Base-by-base conservation (phyloP, 2,329 filamentous ascomycete species). In the Calonectria pauciramosa region DNA sequence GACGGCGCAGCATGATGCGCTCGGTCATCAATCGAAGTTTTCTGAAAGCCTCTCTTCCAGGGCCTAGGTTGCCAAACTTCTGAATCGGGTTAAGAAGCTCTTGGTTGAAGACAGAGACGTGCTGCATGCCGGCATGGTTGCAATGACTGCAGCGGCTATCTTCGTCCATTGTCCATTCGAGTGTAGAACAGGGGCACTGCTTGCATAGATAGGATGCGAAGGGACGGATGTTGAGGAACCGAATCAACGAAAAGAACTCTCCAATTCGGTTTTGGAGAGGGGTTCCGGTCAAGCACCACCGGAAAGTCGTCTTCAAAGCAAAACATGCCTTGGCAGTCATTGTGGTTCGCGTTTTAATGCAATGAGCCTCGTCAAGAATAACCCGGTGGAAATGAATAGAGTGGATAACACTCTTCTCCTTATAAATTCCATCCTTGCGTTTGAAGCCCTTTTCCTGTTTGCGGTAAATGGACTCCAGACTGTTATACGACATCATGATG, bases 171-270 rank as follows among this genome's bases (percentile, higher is more conserved):
- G 89, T 89, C 97, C 97, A 99, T 80, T 98, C 95, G 5, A 98
- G 87, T 71, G 92, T 91, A 64, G 94, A 91, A 84, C 97, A 99
- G 6, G 90, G 84, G 82, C 97, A 99, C 72, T 92, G 89, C 83
- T 96, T 97, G 89, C 97, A 99, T 78, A 98, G 94, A 83, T 99
- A 99, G 78, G 95, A 96, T 10, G 96, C 94, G 84, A 98, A 99
- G 0, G 96, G 96, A 11, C 91, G 90, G 44, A 98, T 90, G 83
- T 98, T 94, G 36, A 99, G 90, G 85, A 99, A 99, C 3, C 97
- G 94, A 71, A 99, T 89, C 28, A 99, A 88, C 0, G 96, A 99
- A 86, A 99, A 98, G 84, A 98, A 97, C 84, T 99, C 96, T 81
- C 97, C 96, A 78, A 99, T 99, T 68, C 96, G 94, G 82, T 99